These are phyloP conservation scores for Aspergillus sp. DNA, from an alignment of 2,329 filamentous ascomycete species.

Conservation along the genomic window DNA sequence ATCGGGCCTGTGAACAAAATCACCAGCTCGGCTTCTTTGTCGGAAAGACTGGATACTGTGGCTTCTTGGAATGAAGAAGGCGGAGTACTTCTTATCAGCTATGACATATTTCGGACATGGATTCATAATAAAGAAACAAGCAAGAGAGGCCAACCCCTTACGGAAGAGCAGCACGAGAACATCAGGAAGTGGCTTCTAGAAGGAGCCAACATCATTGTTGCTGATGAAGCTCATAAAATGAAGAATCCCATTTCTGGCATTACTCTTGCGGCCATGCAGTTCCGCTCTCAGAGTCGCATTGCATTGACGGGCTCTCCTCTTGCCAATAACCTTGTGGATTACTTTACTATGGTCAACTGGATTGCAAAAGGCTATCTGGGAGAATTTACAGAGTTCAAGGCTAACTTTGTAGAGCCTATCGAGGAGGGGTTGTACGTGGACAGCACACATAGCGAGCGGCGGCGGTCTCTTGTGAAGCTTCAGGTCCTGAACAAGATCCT, in stretches of 20 bases:
- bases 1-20: conserved; percentile 62
- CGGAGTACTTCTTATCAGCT: conserved; percentile 77
- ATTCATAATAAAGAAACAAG: conserved; percentile 39
- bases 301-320: conserved; percentile 86
- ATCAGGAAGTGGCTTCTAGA: conserved; percentile 56
- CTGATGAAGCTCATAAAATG: conserved; percentile 80
- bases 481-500: conserved; percentile 71
- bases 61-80: conserved; percentile 63
- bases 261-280: conserved; percentile 56
- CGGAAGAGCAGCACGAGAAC: conserved; percentile 41
- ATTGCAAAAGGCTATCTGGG: conserved; percentile 78
- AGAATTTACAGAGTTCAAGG: conserved; percentile 64
- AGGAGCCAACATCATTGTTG: conserved; percentile 71
- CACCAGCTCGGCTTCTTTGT: conserved; percentile 41
- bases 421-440: conserved; percentile 68
- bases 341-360: conserved; percentile 87
- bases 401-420: conserved; percentile 73
- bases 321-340: conserved; percentile 80
- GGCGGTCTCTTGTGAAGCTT: conserved; percentile 66
- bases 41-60: conserved; percentile 52
- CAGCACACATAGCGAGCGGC: conserved; percentile 58
- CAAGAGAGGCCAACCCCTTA: conserved; percentile 28
- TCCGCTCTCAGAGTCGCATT: conserved; percentile 71
- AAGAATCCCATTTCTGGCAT: conserved; percentile 65
- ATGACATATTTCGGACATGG: conserved; percentile 63